Percentiles rank a stretch among this genome's conserved stretches.
phyloP scores from a whole-genome alignment of 164 flowering plant genomes.

The Malania oleifera region DNA sequence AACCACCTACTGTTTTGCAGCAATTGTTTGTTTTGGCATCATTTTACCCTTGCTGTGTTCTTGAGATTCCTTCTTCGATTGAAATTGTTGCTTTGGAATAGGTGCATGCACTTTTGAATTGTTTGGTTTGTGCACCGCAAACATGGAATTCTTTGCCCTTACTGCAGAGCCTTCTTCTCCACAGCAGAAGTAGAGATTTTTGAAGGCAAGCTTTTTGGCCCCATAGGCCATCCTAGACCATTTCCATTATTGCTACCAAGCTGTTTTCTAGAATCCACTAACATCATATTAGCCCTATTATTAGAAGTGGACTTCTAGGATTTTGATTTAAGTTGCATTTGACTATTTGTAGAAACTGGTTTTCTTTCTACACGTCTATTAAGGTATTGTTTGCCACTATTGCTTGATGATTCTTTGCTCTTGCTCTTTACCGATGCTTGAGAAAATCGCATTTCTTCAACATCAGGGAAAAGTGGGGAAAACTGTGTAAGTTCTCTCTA shows the following conservation, averaged over 20 bases:
- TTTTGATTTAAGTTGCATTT: conserved; percentile 22
- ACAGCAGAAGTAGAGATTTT: conserved; percentile 16
- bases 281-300: conserved; percentile 27
- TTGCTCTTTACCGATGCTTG: conserved; percentile 35
- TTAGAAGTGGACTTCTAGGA: conserved; percentile 24
- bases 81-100: conserved; percentile 26
- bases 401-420: conserved; percentile 30
- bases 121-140: conserved; percentile 31
- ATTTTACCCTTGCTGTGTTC: conserved; percentile 29
- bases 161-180: conserved; percentile 32
- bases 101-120: conserved; percentile 29
- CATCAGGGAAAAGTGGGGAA: conserved; percentile 66
- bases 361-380: conserved; percentile 37
- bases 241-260: conserved; percentile 36
- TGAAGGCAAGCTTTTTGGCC: conserved; percentile 32
- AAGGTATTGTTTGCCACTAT: conserved; percentile 25
- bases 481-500: conserved; percentile 52
- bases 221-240: conserved; percentile 69
- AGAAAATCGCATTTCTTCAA: conserved; percentile 64
- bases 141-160: conserved; percentile 24
- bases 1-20: too few relatives aligned
- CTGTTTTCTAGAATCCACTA: conserved; percentile 36
- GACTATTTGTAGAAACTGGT: conserved; percentile 24
- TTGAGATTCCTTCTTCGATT: conserved; percentile 31
- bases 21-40: too few relatives aligned